A percentile compares a stretch with the other conserved stretches of the same genome.
Evolutionary conservation across 140 eudicot genomes (phyloP).

Genomic region (Oenanthe javanica): DNA sequence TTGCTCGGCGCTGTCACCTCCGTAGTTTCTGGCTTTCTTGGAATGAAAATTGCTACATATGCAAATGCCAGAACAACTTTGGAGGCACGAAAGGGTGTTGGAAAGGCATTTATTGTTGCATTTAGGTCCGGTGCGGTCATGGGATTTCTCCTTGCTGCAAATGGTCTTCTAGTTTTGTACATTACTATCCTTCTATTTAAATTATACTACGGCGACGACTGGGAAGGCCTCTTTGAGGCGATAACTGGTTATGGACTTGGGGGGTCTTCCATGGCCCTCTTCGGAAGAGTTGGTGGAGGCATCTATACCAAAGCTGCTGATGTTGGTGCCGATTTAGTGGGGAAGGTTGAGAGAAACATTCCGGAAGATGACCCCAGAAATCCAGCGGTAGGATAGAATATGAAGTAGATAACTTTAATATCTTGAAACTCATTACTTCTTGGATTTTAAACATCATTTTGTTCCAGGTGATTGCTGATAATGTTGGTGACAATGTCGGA

Average conservation of each 20-base stretch:
- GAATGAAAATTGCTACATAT: slow-evolving; percentile 91
- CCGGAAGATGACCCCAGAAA: slow-evolving; percentile 98
- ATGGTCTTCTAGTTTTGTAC: slow-evolving; percentile 78
- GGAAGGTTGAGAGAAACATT: slow-evolving; percentile 81
- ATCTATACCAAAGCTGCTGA: slow-evolving; percentile 84
- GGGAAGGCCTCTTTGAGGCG: slow-evolving; percentile 87
- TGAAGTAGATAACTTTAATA: background rate
- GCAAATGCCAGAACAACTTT: slow-evolving; percentile 94
- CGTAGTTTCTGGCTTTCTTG: slow-evolving; percentile 78
- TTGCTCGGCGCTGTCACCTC: slow-evolving; percentile 94
- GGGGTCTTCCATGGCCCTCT: slow-evolving; percentile 76
- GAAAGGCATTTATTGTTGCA: slow-evolving; percentile 79
- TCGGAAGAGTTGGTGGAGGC: slow-evolving; percentile 59
- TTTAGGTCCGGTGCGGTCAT: slow-evolving; percentile 94
- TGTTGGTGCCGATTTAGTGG: slow-evolving; percentile 96
- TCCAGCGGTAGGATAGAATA: slow-evolving; percentile 65
- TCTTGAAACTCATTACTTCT: background rate
- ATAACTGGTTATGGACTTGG: slow-evolving; percentile 95
- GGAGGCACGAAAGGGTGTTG: slow-evolving; percentile 91
- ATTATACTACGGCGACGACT: slow-evolving; percentile 88
- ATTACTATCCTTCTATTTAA: slow-evolving; percentile 66
- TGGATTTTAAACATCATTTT: background rate
- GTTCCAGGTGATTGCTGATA: slow-evolving; percentile 20
- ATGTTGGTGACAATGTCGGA: slow-evolving; percentile 23
- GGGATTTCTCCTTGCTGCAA: slow-evolving; percentile 96